phyloP scores from a whole-genome alignment of 306 rosid genomes.

The Cucumis cinereus region DNA sequence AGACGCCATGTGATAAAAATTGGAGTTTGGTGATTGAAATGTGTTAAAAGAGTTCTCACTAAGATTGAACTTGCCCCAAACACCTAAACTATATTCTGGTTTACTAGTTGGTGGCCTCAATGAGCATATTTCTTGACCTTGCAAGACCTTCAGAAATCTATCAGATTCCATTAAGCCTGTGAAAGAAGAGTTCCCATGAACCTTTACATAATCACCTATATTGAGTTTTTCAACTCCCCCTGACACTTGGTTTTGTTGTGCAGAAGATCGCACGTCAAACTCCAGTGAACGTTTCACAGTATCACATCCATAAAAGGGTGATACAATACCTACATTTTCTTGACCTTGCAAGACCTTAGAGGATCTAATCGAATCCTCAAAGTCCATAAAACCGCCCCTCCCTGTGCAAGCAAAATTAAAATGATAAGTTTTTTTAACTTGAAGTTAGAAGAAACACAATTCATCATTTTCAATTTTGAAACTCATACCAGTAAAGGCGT shows the following conservation, averaged over 20 bases:
- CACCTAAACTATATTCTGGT: slow-evolving; percentile 37
- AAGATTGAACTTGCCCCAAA: slow-evolving; percentile 53
- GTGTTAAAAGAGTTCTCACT: slow-evolving; percentile 38
- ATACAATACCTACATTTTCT: slow-evolving; percentile 83
- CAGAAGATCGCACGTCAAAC: slow-evolving; percentile 50
- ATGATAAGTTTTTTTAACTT: background rate
- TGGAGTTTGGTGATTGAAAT: slow-evolving; percentile 45
- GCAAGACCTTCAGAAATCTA: slow-evolving; percentile 87
- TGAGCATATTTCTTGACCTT: slow-evolving; percentile 97
- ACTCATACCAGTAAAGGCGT: slow-evolving; percentile 51
- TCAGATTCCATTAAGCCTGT: slow-evolving; percentile 65
- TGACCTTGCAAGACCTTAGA: slow-evolving; percentile 99
- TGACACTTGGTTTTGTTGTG: slow-evolving; percentile 39
- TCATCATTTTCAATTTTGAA: background rate
- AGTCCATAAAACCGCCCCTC: slow-evolving; percentile 73
- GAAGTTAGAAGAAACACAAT: background rate
- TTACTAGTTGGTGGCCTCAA: slow-evolving; percentile 56
- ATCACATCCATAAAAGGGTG: slow-evolving; percentile 66
- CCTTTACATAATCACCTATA: slow-evolving; percentile 52
- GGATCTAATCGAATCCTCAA: slow-evolving; percentile 76
- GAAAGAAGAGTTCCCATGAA: slow-evolving; percentile 42
- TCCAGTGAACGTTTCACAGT: slow-evolving; percentile 50
- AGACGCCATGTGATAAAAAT: slow-evolving; percentile 31
- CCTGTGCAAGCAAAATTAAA: slow-evolving; percentile 24
- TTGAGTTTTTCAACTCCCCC: slow-evolving; percentile 32